These are phyloP conservation scores for Dysphania ambrosioides DNA, from an alignment of 148 eudicot species.

Conservation along the genomic window DNA sequence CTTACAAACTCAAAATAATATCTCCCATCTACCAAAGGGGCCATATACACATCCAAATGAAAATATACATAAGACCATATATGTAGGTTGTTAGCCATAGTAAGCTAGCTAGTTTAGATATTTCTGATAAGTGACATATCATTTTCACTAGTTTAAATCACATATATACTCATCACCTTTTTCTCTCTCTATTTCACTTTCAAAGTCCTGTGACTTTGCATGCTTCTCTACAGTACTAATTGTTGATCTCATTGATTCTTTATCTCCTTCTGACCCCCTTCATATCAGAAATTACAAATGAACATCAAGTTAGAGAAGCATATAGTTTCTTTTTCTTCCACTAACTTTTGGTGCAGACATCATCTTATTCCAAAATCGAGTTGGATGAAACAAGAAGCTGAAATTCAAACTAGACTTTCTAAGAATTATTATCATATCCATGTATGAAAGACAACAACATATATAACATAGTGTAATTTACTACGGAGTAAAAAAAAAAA, in stretches of 20 bases:
- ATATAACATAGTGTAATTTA: no score
- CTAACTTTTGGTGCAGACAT: neutral
- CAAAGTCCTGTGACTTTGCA: constrained; percentile 20
- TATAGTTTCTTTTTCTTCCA: neutral
- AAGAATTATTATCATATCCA: no score
- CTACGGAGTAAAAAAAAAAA: no score
- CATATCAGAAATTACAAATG: neutral
- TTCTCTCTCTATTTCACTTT: constrained; percentile 8
- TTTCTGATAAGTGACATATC: constrained; percentile 13
- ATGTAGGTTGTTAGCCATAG: neutral
- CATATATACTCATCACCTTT: constrained; percentile 10
- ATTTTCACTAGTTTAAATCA: constrained; percentile 25
- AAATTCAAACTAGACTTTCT: neutral
- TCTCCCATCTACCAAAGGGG: constrained; percentile 10
- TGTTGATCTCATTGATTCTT: constrained; percentile 11
- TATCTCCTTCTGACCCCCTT: no score
- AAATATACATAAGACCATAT: neutral
- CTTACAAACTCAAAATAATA: constrained; percentile 10
- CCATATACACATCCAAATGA: neutral
- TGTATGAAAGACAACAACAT: no score
- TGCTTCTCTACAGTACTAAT: constrained; percentile 15
- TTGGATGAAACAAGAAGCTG: neutral
- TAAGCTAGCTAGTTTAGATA: constrained; percentile 6
- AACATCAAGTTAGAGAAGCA: neutral
- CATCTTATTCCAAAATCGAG: neutral